Evolutionary conservation across 2,329 filamentous ascomycete genomes (phyloP), one percentile per base, ranked within the genome.

Genomic region (Exophiala bonariae): DNA sequence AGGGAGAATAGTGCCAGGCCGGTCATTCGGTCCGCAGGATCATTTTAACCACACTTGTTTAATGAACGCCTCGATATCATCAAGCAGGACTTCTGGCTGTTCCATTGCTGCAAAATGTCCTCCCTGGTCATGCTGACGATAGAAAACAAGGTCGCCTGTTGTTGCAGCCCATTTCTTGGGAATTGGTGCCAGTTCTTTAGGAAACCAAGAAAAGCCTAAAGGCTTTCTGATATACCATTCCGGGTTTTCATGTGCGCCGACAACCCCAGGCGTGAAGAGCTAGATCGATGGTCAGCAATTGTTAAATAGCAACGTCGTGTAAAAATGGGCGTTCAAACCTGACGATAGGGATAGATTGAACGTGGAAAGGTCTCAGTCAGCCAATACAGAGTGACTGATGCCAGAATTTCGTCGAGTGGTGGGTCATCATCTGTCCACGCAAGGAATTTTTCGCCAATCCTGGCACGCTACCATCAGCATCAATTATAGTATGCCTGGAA

Each of bases 41-140:
- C n/a, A n/a, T n/a, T n/a, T n/a, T n/a, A n/a, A n/a, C n/a, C n/a
- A n/a, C n/a, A n/a, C n/a, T n/a, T n/a, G n/a, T n/a, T n/a, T n/a
- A n/a, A n/a, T n/a, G 42, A 68, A 69, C 3, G 57, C 57, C 49
- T 67, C 66, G 33, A 76, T 58, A 41, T 73, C 72, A 9, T 66
- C 66, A 51, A 75, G 71, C 36, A 78, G 55, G 1, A 67, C 59
- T 48, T 66, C 57, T 0, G 69, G 69, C 17, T 71, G 67, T 32
- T 75, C 71, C 8, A 71, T 60, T 1, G 68, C 63, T 2, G 79
- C 76, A 57, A 80, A 81, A 61, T 81, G 78, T 0, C 79, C 78
- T 13, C 79, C 79, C 57, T 44, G 30, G 5, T 44, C 44, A 28
- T 58, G 56, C 33, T 49, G 8, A 6, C 30, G 32, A 31, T 39